Conservation (phyloP, 495 filamentous ascomycete genomes). For the Penicillium cataractarum region DNA sequence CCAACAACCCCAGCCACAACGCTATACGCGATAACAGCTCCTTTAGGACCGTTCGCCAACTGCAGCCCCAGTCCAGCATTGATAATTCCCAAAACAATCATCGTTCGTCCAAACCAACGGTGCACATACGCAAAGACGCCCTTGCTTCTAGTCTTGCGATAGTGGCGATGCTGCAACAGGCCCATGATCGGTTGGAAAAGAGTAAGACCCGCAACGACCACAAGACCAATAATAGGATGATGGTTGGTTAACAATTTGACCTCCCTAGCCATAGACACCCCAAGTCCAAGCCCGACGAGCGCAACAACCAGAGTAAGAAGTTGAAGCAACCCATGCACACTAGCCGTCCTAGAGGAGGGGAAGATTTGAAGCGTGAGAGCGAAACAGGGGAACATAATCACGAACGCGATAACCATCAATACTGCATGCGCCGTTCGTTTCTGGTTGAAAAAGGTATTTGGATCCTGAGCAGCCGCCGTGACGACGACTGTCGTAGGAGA, state of each 20-base stretch:
- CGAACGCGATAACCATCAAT: constrained; percentile 45
- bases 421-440: constrained; percentile 43
- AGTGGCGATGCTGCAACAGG: constrained; percentile 60
- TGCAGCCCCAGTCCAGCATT: constrained; percentile 73
- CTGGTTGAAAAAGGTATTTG: constrained; percentile 3
- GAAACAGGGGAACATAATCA: constrained; percentile 53
- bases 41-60: constrained; percentile 43
- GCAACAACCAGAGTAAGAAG: constrained; percentile 56
- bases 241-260: constrained; percentile 23
- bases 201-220: constrained; percentile 57
- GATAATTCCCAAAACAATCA: constrained; percentile 67
- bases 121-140: constrained; percentile 61
- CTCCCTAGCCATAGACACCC: constrained; percentile 51
- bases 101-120: constrained; percentile 68
- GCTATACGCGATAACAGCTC: constrained; percentile 59
- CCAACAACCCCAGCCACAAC: constrained; percentile 61
- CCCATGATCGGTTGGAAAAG: constrained; percentile 68
- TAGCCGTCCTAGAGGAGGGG: constrained; percentile 32
- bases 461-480: neutral
- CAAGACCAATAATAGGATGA: constrained; percentile 60
- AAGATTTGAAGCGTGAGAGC: constrained; percentile 50
- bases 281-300: constrained; percentile 64
- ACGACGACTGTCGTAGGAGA: neutral
- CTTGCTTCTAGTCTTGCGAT: constrained; percentile 49
- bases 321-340: constrained; percentile 63